Evolutionary conservation across 2,329 filamentous ascomycete genomes (phyloP).

Genomic region (Fusarium newnesense): DNA sequence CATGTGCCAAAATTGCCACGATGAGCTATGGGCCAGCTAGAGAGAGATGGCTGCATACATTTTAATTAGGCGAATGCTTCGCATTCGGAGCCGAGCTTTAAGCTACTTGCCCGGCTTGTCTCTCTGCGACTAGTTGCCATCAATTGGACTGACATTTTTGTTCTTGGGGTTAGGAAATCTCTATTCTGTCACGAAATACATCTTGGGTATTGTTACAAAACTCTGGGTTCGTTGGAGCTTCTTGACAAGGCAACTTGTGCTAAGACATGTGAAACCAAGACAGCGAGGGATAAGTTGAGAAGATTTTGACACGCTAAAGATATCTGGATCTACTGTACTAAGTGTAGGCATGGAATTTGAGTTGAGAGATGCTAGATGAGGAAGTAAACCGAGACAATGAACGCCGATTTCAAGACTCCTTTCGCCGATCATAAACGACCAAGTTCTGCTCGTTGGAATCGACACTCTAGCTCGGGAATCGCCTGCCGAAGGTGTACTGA

Average conservation of each 20-base stretch:
- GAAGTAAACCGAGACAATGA: slow-evolving; percentile 23
- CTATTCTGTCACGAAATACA: background rate
- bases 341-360: background rate
- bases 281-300: background rate
- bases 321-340: slow-evolving; percentile 12
- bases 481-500: slow-evolving; percentile 11
- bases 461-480: background rate
- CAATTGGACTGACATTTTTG: background rate
- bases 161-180: background rate
- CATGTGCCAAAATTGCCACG: slow-evolving; percentile 10
- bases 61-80: background rate
- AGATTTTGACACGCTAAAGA: slow-evolving; percentile 16
- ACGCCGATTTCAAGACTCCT: slow-evolving; percentile 14
- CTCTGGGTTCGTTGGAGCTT: background rate
- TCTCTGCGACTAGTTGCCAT: background rate
- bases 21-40: background rate
- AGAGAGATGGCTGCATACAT: background rate
- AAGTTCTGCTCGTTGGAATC: slow-evolving; percentile 19
- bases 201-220: background rate
- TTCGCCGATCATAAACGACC: slow-evolving; percentile 20
- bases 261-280: slow-evolving; percentile 8
- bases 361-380: background rate
- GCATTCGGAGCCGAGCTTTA: background rate
- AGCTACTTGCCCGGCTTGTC: background rate
- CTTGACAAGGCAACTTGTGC: background rate